Evolutionary conservation across 2,329 filamentous ascomycete species (phyloP), one percentile per base, ranked within the genome.

Genomic region (Trichoderma atrobrunneum): DNA sequence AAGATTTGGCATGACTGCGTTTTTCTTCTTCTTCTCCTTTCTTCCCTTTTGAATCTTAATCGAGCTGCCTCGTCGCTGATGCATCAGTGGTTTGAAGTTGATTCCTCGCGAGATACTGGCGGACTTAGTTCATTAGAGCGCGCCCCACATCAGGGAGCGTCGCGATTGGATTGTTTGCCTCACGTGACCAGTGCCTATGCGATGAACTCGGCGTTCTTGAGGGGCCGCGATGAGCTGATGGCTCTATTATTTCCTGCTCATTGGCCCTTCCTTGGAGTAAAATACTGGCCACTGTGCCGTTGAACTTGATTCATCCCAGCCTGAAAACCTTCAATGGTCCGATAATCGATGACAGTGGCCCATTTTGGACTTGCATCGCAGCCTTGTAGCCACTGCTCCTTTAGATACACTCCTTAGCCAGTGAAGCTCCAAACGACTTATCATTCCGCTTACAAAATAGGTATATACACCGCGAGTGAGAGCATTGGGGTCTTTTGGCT

Each of bases 121-220:
- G 57, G 32, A 61, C 11, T 72, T 66, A 54, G 51, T 36, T 59
- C 54, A 67, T 36, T 73, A 73, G 69, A 60, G 43, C 30, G 32
- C 60, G 70, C 54, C 74, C 75, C 75, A 75, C 73, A 74, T 65
- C 59, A 70, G 72, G 36, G 36, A 21, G 64, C n/a, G 39, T 34
- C 60, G 36, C 62, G 72, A 75, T 73, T 75, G 63, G 74, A 43
- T 64, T 67, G 51, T 28, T 6, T 28, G 11, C 26, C 8, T 59
- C 75, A 78, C 77, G 77, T 78, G 77, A 78, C 68, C 65, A 36
- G 5, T 30, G 72, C 72, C 72, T 71, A 71, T 75, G 72, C 60
- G 32, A 48, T 64, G 67, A 64, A 72, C 72, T 73, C 72, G 62
- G 73, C 73, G 67, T 66, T 60, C 66, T 74, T 75, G 75, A 75